These are phyloP conservation scores for Oidiodendron maius DNA, from an alignment of 495 filamentous ascomycete genomes.

Conservation along the genomic window DNA sequence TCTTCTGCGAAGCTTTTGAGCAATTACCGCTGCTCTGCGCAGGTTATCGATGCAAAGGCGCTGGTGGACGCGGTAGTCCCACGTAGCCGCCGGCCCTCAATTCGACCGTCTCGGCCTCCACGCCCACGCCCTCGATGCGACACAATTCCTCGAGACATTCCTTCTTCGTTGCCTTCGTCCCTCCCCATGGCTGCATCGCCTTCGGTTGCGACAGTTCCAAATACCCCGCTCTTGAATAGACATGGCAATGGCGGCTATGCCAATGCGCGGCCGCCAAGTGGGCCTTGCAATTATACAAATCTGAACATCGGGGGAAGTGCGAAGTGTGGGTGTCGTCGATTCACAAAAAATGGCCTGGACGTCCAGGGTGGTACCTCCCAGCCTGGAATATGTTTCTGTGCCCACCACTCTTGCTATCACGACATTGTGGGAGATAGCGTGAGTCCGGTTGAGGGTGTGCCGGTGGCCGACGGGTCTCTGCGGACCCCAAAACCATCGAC, in stretches of 20 bases:
- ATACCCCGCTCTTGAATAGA: slow-evolving; percentile 42
- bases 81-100: slow-evolving; percentile 17
- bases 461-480: not conserved
- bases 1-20: not conserved
- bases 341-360: slow-evolving; percentile 8
- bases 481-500: not conserved
- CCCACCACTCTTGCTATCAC: slow-evolving; percentile 69
- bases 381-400: slow-evolving; percentile 55
- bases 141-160: slow-evolving; percentile 5
- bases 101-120: slow-evolving; percentile 1
- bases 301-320: slow-evolving; percentile 35
- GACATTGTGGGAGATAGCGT: slow-evolving; percentile 30
- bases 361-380: slow-evolving; percentile 18
- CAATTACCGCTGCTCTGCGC: not conserved
- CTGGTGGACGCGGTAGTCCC: not conserved
- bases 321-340: slow-evolving; percentile 60
- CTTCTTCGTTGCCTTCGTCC: slow-evolving; percentile 8
- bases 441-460: not conserved
- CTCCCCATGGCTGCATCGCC: slow-evolving; percentile 44
- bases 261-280: slow-evolving; percentile 38
- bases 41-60: slow-evolving; percentile 7
- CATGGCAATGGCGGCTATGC: slow-evolving; percentile 35
- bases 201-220: slow-evolving; percentile 32
- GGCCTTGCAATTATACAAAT: slow-evolving; percentile 59
- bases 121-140: slow-evolving; percentile 17